Conservation (phyloP, 2,329 filamentous ascomycete genomes). For the Neofusicoccum sp. region DNA sequence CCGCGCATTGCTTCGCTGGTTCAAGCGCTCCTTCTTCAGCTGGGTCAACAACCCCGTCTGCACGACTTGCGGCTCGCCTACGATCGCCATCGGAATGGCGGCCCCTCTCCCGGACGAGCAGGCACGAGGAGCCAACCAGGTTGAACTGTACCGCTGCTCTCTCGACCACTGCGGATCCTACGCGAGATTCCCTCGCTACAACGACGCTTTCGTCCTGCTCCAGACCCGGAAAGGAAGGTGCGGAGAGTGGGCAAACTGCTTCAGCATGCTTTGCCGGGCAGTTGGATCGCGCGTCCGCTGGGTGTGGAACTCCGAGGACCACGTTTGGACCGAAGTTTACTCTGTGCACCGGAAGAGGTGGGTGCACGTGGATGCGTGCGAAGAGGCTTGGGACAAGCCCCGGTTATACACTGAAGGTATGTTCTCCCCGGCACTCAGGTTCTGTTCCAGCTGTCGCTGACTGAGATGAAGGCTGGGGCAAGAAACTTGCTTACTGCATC, state of each 20-base stretch:
- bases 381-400: conserved; percentile 94
- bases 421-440: conserved; percentile 30
- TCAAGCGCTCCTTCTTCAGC: conserved; percentile 90
- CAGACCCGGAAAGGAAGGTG: conserved; percentile 84
- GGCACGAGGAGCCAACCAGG: conserved; percentile 81
- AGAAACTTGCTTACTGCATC: conserved; percentile 96
- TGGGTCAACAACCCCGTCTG: conserved; percentile 97
- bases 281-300: conserved; percentile 89
- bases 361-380: conserved; percentile 96
- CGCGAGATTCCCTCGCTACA: conserved; percentile 92
- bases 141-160: conserved; percentile 90
- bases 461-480: conserved; percentile 72
- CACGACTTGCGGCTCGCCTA: conserved; percentile 77
- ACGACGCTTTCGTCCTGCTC: conserved; percentile 89
- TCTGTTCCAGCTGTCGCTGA: conserved; percentile 23
- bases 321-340: conserved; percentile 98
- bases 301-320: conserved; percentile 98
- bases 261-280: conserved; percentile 95
- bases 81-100: conserved; percentile 79
- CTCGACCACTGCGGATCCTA: conserved; percentile 72
- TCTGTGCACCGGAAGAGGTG: conserved; percentile 90
- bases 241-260: conserved; percentile 98
- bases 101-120: conserved; percentile 86
- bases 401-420: conserved; percentile 83
- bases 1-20: conserved; percentile 89